Conservation (phyloP, 495 filamentous ascomycete species). For the Parathielavia appendiculata region DNA sequence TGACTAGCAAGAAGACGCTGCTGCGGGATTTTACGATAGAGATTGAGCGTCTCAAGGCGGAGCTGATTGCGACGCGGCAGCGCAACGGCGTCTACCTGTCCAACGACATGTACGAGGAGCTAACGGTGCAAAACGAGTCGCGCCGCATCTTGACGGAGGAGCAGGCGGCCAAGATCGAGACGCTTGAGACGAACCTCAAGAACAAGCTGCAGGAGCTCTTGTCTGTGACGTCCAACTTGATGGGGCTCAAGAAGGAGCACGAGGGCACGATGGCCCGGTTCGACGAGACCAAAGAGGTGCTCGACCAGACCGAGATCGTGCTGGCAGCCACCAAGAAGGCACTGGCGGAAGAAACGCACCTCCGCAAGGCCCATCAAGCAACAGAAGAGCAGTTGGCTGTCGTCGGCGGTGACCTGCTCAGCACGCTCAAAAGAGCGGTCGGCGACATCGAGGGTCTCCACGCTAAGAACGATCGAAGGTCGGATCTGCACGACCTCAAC, state of each 20-base stretch:
- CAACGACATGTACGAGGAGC: slow-evolving; percentile 75
- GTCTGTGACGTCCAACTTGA: slow-evolving; percentile 75
- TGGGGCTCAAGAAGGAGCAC: slow-evolving; percentile 77
- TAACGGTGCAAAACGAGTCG: slow-evolving; percentile 86
- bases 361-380: slow-evolving; percentile 77
- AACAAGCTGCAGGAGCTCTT: slow-evolving; percentile 92
- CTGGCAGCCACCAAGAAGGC: slow-evolving; percentile 67
- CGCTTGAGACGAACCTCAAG: slow-evolving; percentile 79
- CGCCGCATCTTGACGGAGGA: slow-evolving; percentile 89
- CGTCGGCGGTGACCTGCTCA: slow-evolving; percentile 69
- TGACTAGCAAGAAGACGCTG: slow-evolving; percentile 85
- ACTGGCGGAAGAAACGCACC: slow-evolving; percentile 70
- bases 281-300: slow-evolving; percentile 69
- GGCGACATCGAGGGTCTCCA: slow-evolving; percentile 74
- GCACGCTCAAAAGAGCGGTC: slow-evolving; percentile 68
- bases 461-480: slow-evolving; percentile 75
- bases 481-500: slow-evolving; percentile 74
- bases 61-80: slow-evolving; percentile 87
- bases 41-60: slow-evolving; percentile 88
- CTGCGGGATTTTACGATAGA: slow-evolving; percentile 87
- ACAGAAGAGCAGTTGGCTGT: slow-evolving; percentile 72
- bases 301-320: slow-evolving; percentile 82
- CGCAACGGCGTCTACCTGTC: slow-evolving; percentile 93
- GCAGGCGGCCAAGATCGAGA: slow-evolving; percentile 84
- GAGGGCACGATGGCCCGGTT: slow-evolving; percentile 66